These are phyloP conservation scores for Coprinopsis strossmayeri DNA, from an alignment of 768 basidiomycete species.

Conservation along the genomic window DNA sequence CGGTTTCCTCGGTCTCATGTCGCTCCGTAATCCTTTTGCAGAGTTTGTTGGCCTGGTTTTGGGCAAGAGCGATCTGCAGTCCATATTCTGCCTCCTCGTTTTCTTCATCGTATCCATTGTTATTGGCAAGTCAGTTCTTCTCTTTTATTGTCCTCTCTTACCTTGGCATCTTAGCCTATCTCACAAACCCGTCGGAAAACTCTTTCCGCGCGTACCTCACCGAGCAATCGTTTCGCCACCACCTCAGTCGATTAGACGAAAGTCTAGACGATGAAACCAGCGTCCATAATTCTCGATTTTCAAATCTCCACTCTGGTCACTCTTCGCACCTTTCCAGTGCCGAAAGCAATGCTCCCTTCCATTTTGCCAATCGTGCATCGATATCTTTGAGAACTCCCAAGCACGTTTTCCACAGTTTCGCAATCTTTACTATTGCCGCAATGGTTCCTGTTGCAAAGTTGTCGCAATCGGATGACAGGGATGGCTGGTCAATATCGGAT, in stretches of 20 bases:
- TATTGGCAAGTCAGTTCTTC: conserved; percentile 47
- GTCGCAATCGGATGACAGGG: conserved; percentile 30
- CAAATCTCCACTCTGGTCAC: conserved; percentile 23
- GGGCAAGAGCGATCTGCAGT: conserved; percentile 59
- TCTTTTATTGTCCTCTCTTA: conserved; percentile 10
- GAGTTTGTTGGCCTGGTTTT: conserved; percentile 44
- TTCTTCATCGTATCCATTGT: conserved; percentile 63
- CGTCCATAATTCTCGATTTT: conserved; percentile 19
- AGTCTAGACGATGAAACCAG: conserved; percentile 46
- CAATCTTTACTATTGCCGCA: conserved; percentile 80
- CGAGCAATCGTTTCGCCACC: conserved; percentile 94
- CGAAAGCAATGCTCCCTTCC: conserved; percentile 42
- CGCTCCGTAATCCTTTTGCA: conserved; percentile 47
- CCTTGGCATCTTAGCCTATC: conserved; percentile 58
- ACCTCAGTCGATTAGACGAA: conserved; percentile 81
- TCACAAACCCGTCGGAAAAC: conserved; percentile 90
- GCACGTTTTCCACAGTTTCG: conserved; percentile 81
- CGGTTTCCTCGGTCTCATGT: conserved; percentile 54
- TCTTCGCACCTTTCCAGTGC: conserved; percentile 22
- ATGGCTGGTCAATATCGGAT: conserved; percentile 55
- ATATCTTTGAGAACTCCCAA: conserved; percentile 90
- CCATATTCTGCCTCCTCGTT: conserved; percentile 63
- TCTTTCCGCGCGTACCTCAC: conserved; percentile 94
- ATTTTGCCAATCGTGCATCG: conserved; percentile 90
- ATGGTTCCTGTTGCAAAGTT: conserved; percentile 51